Conservation (phyloP, 768 basidiomycete genomes). For the Mycena haematopus region DNA sequence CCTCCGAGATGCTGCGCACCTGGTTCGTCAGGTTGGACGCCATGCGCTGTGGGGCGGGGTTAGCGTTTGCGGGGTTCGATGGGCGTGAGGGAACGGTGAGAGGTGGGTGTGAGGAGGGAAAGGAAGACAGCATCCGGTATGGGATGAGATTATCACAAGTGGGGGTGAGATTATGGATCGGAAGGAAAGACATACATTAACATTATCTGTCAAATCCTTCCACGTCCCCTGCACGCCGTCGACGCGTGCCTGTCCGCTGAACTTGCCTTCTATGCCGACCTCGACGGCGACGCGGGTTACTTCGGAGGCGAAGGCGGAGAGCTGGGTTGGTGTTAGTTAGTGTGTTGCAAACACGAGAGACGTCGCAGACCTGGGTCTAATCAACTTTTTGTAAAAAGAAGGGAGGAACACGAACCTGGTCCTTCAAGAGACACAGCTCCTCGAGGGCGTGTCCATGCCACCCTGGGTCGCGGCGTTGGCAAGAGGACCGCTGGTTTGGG, state of each 20-base stretch:
- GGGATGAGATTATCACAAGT: too few species aligned
- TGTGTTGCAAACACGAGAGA: slow-evolving; percentile 70
- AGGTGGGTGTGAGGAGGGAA: too few species aligned
- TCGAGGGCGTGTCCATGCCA: slow-evolving; percentile 70
- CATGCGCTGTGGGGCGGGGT: slow-evolving; percentile 62
- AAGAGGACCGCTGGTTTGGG: slow-evolving; percentile 62
- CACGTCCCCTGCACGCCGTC: too few species aligned
- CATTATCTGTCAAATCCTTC: too few species aligned
- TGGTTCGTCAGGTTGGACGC: too few species aligned
- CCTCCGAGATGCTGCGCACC: slow-evolving; percentile 27
- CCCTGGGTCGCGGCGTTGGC: slow-evolving; percentile 62
- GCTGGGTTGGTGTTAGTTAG: slow-evolving; percentile 2
- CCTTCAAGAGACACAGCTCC: slow-evolving; percentile 74
- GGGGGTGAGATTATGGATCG: too few species aligned
- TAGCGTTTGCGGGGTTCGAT: too few species aligned
- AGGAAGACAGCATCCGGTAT: too few species aligned
- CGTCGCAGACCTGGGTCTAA: slow-evolving; percentile 66
- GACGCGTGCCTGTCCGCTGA: too few species aligned
- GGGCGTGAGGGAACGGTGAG: too few species aligned
- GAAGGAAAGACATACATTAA: slow-evolving; percentile 40
- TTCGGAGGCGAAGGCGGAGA: slow-evolving; percentile 27
- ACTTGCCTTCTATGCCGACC: slow-evolving; percentile 28
- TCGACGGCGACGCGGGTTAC: slow-evolving; percentile 27
- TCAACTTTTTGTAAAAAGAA: too few species aligned
- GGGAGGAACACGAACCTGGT: slow-evolving; percentile 50